Evolutionary conservation across 2,329 filamentous ascomycete species (phyloP), one percentile per base, ranked within the genome.

Genomic region (Grosmannia clavigera): DNA sequence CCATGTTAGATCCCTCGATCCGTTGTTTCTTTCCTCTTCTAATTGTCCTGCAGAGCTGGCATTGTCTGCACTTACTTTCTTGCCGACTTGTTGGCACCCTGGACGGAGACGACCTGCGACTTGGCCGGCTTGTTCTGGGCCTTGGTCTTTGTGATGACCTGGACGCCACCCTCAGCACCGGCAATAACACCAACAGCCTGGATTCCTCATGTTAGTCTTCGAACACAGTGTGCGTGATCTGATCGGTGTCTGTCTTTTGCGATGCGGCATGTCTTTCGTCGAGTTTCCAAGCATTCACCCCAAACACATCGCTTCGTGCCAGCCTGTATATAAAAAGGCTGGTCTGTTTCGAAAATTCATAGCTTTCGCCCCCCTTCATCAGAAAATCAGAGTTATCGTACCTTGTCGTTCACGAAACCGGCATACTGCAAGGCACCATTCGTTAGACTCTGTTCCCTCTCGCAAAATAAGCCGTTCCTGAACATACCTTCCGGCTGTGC

Each of bases 341-440:
- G 6, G 5, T 46, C 43, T 31, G 29, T 58, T 19, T 46, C 55
- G 38, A 4, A 25, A 5, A 19, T 6, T 11, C 38, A 14, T 0
- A 38, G 19, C 3, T 10, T 6, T 55, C 31, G 4, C 19, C 12
- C 31, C 16, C 33, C 33, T 7, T 43, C 35, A 35, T 27, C 16
- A 29, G 51, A 10, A 53, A 46, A 48, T 58, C 19, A 46, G 19
- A n/a, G 6, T 19, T 2, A 62, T 63, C 62, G 68, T 87, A 94
- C 90, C 88, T 96, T 94, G 75, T 86, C 83, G 81, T 95, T 96
- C 77, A 90, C 85, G 77, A 91, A 95, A 72, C 94, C 94, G 70
- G 89, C 89, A 77, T 96, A 84, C 90, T 95, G 73, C 64, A 55
- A 33, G 35, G 53, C 33, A 9, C 33, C 33, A 31, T 19, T 19